Percentiles rank a stretch among this genome's conserved stretches.
These are phyloP conservation scores for Colletotrichum sansevieriae DNA, from an alignment of 2,329 filamentous ascomycete genomes.

Conservation along the genomic window DNA sequence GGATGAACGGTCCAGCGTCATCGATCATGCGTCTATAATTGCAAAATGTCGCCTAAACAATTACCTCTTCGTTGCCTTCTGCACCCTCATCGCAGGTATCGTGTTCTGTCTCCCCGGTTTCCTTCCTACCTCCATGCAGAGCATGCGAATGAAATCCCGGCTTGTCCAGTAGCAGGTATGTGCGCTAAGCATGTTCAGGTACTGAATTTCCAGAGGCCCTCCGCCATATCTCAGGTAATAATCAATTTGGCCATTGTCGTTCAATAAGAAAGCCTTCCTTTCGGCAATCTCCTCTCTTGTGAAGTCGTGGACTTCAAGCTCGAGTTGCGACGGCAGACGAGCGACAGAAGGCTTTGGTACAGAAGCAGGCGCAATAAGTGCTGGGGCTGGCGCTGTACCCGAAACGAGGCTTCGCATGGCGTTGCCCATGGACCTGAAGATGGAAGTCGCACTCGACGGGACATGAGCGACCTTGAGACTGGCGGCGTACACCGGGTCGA, in stretches of 20 bases:
- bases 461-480: conserved; percentile 83
- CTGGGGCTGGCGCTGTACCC: conserved; percentile 52
- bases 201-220: conserved; percentile 93
- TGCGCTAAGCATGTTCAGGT: conserved; percentile 95
- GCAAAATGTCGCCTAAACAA: conserved; percentile 1
- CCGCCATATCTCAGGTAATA: conserved; percentile 87
- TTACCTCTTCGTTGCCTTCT: conserved; percentile 61
- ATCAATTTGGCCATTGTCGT: conserved; percentile 97
- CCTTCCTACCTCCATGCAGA: conserved; percentile 89
- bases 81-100: conserved; percentile 69
- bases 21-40: not conserved
- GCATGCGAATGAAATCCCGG: conserved; percentile 87
- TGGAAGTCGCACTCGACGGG: conserved; percentile 76
- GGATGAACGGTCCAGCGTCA: not conserved
- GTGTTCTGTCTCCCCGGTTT: conserved; percentile 74
- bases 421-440: conserved; percentile 74
- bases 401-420: conserved; percentile 74
- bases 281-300: conserved; percentile 92
- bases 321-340: conserved; percentile 76
- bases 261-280: conserved; percentile 86
- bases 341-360: conserved; percentile 53
- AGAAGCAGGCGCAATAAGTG: conserved; percentile 42
- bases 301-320: conserved; percentile 96
- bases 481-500: conserved; percentile 84
- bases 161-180: conserved; percentile 95